Evolutionary conservation across 23 red algal species (phyloP).

Genomic region (Gracilaria domingensis): DNA sequence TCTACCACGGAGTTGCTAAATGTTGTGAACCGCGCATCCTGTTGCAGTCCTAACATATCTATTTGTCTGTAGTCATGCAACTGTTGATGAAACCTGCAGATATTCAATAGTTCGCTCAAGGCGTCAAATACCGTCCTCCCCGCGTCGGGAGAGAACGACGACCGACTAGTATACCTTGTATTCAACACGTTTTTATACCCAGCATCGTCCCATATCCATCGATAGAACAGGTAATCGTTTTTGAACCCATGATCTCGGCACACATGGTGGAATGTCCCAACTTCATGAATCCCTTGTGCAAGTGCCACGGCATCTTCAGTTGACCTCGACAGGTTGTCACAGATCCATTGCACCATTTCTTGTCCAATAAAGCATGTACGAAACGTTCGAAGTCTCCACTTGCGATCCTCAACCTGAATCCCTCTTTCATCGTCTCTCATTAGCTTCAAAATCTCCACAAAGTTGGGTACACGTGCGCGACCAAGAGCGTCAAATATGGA

Average conservation of each 20-base stretch:
- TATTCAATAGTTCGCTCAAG: slow-evolving; percentile 23
- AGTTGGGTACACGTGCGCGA: slow-evolving; percentile 48
- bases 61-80: slow-evolving; percentile 42
- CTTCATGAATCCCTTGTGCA: slow-evolving; percentile 44
- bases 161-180: neutral
- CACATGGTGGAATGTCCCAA: slow-evolving; percentile 79
- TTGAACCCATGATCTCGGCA: slow-evolving; percentile 80
- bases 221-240: slow-evolving; percentile 80
- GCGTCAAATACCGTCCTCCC: neutral
- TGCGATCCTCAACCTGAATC: slow-evolving; percentile 54
- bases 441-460: slow-evolving; percentile 33
- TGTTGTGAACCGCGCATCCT: slow-evolving; percentile 9
- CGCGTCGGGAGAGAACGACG: slow-evolving; percentile 6
- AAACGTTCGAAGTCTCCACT: slow-evolving; percentile 43
- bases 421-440: slow-evolving; percentile 40
- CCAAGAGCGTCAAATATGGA: slow-evolving; percentile 28
- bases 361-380: slow-evolving; percentile 45
- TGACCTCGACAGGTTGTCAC: neutral
- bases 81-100: slow-evolving; percentile 54
- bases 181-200: slow-evolving; percentile 51
- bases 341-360: slow-evolving; percentile 61
- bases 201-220: slow-evolving; percentile 55
- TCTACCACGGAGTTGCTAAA: slow-evolving; percentile 55
- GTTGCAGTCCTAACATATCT: slow-evolving; percentile 44
- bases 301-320: slow-evolving; percentile 39